Conservation (phyloP, 306 rosid genomes). For the Prosopis cineraria region DNA sequence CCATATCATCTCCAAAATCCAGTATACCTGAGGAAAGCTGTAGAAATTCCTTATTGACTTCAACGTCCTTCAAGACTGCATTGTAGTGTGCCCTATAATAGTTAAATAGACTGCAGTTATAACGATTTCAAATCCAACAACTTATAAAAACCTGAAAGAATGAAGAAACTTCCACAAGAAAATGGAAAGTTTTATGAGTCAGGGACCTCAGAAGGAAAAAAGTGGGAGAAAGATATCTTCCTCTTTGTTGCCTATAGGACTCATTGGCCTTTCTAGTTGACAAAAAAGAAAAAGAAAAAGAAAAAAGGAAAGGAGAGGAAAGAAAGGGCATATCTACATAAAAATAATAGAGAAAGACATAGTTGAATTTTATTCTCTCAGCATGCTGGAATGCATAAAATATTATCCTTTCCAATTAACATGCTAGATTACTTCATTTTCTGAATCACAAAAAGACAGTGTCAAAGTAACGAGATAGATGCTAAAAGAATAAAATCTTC, state of each 20-base stretch:
- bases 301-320: not conserved
- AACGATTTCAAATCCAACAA: slow-evolving; percentile 39
- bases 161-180: slow-evolving; percentile 13
- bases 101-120: slow-evolving; percentile 38
- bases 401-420: not conserved
- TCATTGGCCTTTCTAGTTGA: slow-evolving; percentile 14
- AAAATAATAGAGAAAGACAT: slow-evolving; percentile 7
- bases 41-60: slow-evolving; percentile 62
- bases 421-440: slow-evolving; percentile 9
- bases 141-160: slow-evolving; percentile 34
- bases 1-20: slow-evolving; percentile 50
- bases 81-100: slow-evolving; percentile 85
- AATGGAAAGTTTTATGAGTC: slow-evolving; percentile 24
- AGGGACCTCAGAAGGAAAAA: slow-evolving; percentile 20
- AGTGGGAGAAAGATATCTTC: not conserved
- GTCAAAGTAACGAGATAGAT: not conserved
- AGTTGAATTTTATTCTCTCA: slow-evolving; percentile 15
- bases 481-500: slow-evolving; percentile 16
- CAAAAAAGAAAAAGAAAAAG: not conserved
- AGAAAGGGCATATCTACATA: not conserved
- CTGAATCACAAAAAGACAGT: not conserved
- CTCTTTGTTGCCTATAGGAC: slow-evolving; percentile 7
- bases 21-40: slow-evolving; percentile 63
- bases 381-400: not conserved
- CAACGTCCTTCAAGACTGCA: slow-evolving; percentile 71